Conservation (phyloP, 768 basidiomycete genomes). For the Hirschioporus abietinus region DNA sequence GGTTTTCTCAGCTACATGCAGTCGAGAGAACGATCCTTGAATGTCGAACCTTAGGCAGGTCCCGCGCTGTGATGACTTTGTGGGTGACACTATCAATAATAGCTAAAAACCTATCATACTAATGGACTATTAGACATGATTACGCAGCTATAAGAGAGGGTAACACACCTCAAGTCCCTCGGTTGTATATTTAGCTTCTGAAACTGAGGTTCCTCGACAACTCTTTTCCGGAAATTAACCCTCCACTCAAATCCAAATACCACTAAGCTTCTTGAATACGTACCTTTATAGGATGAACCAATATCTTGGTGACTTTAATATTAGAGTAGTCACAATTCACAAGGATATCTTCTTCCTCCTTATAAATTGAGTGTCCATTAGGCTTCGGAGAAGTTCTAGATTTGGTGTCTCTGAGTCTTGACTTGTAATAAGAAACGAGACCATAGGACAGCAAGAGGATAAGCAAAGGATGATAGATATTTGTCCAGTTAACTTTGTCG, state of each 20-base stretch:
- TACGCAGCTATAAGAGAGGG: neutral
- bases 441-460: neutral
- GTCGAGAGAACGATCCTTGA: neutral
- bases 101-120: constrained; percentile 73
- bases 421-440: neutral
- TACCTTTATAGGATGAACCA: constrained; percentile 63
- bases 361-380: neutral
- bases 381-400: neutral
- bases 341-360: neutral
- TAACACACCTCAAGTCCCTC: constrained; percentile 59
- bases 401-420: neutral
- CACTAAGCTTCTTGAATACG: constrained; percentile 7
- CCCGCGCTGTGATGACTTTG: constrained; percentile 61
- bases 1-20: neutral
- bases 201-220: constrained; percentile 62
- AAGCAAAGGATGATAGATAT: neutral
- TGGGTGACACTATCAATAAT: constrained; percentile 53
- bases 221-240: constrained; percentile 39
- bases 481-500: neutral
- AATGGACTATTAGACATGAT: constrained; percentile 1
- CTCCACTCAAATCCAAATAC: neutral
- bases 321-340: neutral
- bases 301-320: constrained; percentile 15
- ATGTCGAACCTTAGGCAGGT: constrained; percentile 47
- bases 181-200: constrained; percentile 47